Conservation (phyloP, 768 basidiomycete genomes). For the Trametes elegans region DNA sequence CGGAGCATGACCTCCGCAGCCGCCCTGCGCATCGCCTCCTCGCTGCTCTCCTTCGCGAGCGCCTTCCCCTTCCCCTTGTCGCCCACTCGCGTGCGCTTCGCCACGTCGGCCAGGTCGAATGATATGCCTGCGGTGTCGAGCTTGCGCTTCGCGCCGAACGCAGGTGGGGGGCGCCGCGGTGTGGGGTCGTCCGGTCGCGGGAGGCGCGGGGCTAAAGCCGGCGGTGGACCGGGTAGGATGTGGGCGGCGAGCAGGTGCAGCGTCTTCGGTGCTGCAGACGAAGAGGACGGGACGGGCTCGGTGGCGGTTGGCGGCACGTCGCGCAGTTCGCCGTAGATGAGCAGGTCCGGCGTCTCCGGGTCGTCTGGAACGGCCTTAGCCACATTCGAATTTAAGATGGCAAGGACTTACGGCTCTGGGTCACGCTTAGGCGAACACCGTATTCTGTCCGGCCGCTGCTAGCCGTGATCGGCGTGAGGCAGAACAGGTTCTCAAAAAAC, state of each 20-base stretch:
- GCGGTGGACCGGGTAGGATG: conserved; percentile 43
- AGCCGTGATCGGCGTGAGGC: conserved; percentile 41
- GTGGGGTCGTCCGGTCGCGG: conserved; percentile 80
- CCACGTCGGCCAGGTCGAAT: conserved; percentile 21
- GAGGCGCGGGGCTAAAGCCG: conserved; percentile 34
- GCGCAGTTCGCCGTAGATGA: conserved; percentile 47
- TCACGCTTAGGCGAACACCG: conserved; percentile 67
- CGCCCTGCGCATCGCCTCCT: conserved; percentile 33
- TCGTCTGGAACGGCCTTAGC: conserved; percentile 42
- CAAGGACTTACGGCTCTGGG: conserved; percentile 56
- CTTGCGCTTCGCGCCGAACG: conserved; percentile 25
- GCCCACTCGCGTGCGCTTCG: conserved; percentile 18
- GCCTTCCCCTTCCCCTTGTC: conserved; percentile 23
- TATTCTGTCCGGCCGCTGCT: conserved; percentile 41
- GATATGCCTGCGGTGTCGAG: conserved; percentile 21
- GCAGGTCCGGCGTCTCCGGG: conserved; percentile 66
- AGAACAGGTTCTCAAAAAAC: conserved; percentile 73
- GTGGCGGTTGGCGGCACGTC: background rate
- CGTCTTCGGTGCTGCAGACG: conserved; percentile 21
- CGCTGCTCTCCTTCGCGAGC: conserved; percentile 15
- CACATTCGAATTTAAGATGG: background rate
- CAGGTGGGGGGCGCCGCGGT: conserved; percentile 61
- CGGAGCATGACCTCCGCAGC: conserved; percentile 37
- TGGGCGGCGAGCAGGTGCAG: conserved; percentile 57
- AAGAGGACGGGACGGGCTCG: conserved; percentile 24